Evolutionary conservation across 805 yeast species (phyloP).

Genomic region (Cyberlindnera samutprakarnensis): DNA sequence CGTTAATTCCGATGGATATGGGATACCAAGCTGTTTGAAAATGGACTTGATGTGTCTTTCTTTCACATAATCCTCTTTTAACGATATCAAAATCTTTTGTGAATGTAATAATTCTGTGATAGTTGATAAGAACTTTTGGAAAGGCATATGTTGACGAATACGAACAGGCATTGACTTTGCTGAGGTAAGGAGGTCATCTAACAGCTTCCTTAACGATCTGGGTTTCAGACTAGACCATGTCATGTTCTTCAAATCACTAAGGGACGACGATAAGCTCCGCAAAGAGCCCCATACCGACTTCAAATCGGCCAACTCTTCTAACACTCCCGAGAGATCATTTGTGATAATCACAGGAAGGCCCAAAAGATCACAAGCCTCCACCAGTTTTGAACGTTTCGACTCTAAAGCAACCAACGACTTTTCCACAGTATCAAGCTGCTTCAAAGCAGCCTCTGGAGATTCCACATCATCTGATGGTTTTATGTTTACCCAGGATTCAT

Average conservation of each 20-base stretch:
- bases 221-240: conserved; percentile 46
- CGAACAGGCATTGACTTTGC: conserved; percentile 48
- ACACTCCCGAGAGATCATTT: conserved; percentile 24
- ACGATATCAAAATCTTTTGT: conserved; percentile 28
- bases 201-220: conserved; percentile 33
- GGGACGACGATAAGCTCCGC: conserved; percentile 38
- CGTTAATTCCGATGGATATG: conserved; percentile 5
- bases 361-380: conserved; percentile 28
- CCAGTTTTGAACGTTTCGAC: conserved; percentile 6
- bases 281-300: conserved; percentile 59
- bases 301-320: conserved; percentile 48
- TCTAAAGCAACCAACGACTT: conserved; percentile 21
- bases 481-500: conserved; percentile 38
- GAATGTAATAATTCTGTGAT: conserved; percentile 28
- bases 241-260: conserved; percentile 33
- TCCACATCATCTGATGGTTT: conserved; percentile 39
- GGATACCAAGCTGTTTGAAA: conserved; percentile 26
- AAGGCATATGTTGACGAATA: conserved; percentile 62
- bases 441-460: conserved; percentile 37
- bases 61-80: conserved; percentile 51
- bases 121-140: conserved; percentile 43
- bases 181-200: conserved; percentile 42
- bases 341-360: conserved; percentile 24
- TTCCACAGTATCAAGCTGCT: conserved; percentile 22
- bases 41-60: conserved; percentile 61